Percentiles rank a stretch among this genome's conserved stretches.
These are phyloP conservation scores for Wickerhamomyces mucosus DNA, from an alignment of 805 yeast species.

Conservation along the genomic window DNA sequence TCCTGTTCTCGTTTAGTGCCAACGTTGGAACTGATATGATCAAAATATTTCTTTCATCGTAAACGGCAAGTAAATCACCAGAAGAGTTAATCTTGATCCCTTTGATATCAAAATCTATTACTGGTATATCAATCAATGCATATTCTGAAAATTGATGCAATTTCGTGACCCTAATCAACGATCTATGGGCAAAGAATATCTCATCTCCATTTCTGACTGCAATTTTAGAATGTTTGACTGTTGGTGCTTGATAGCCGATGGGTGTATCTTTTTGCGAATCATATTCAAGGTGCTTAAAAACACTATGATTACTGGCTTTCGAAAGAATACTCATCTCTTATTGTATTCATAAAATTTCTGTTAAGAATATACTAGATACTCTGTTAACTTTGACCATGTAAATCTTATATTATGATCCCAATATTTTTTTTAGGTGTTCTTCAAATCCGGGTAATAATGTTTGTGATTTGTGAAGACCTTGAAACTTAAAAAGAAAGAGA, in stretches of 20 bases:
- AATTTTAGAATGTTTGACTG: constrained; percentile 11
- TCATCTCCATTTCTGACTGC: constrained; percentile 12
- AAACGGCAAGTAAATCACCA: constrained; percentile 33
- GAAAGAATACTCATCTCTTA: too few relatives aligned
- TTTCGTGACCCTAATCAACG: constrained; percentile 13
- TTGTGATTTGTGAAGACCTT: too few relatives aligned
- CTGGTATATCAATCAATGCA: constrained; percentile 6
- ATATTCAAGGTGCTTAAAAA: too few relatives aligned
- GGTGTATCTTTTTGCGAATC: too few relatives aligned
- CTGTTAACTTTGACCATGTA: too few relatives aligned
- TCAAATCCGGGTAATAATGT: too few relatives aligned
- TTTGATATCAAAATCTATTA: constrained; percentile 23
- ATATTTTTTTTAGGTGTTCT: too few relatives aligned
- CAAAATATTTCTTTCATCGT: constrained; percentile 23
- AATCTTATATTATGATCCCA: too few relatives aligned
- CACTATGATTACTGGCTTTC: too few relatives aligned
- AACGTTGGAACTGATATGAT: constrained; percentile 25
- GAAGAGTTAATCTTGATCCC: constrained; percentile 29
- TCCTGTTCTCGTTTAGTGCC: constrained; percentile 2
- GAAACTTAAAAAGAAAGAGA: too few relatives aligned
- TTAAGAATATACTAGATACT: too few relatives aligned
- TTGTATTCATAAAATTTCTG: too few relatives aligned
- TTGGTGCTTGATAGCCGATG: background rate
- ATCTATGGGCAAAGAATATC: constrained; percentile 11
- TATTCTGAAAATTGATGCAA: constrained; percentile 4